phyloP scores from a whole-genome alignment of 2,329 filamentous ascomycete genomes.

The Camptophora hylomeconis region DNA sequence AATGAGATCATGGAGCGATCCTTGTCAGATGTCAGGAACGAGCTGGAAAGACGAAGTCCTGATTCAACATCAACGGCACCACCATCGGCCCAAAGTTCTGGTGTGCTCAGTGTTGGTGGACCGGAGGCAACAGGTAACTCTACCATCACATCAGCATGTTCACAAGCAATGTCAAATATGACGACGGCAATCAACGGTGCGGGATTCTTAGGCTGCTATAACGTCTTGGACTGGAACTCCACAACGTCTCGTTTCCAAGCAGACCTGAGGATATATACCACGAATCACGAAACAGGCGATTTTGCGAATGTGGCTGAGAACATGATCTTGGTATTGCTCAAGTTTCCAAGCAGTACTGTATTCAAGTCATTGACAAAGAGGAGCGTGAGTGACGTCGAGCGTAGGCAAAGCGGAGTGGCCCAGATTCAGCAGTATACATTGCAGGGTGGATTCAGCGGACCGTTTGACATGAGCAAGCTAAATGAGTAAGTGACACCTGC shows the following conservation, averaged over 20 bases:
- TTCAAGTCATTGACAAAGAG: conserved; percentile 14
- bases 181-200: conserved; percentile 53
- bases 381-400: conserved; percentile 2
- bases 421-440: conserved; percentile 23
- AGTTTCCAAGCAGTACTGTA: conserved; percentile 14
- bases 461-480: conserved; percentile 19
- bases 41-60: conserved; percentile 4
- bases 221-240: conserved; percentile 58
- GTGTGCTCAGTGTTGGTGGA: conserved; percentile 2
- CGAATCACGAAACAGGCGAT: conserved; percentile 42
- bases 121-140: conserved; percentile 16
- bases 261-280: conserved; percentile 60
- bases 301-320: conserved; percentile 29
- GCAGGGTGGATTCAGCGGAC: conserved; percentile 20
- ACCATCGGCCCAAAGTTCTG: background rate
- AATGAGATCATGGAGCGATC: conserved; percentile 1
- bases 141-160: conserved; percentile 46
- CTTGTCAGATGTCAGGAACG: conserved; percentile 2
- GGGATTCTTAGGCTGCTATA: conserved; percentile 72
- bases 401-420: conserved; percentile 8
- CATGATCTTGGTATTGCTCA: conserved; percentile 20
- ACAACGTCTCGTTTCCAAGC: conserved; percentile 57
- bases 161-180: conserved; percentile 40
- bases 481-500: conserved; percentile 15
- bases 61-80: conserved; percentile 2